These are phyloP conservation scores for Nigrospora oryzae DNA, from an alignment of 2,329 filamentous ascomycete species.

Conservation along the genomic window DNA sequence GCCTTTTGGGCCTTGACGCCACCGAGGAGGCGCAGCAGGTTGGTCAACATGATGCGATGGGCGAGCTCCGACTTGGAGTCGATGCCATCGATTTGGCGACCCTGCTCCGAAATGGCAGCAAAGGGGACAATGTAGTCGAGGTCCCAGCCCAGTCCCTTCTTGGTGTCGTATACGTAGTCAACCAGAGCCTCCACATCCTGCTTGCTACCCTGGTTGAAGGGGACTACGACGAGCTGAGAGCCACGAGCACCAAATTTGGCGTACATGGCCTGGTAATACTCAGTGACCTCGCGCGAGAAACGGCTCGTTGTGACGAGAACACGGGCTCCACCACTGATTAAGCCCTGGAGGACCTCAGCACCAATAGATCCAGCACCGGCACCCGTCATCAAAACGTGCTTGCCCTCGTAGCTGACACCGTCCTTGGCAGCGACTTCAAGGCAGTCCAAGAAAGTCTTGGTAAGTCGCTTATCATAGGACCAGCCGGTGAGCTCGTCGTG, in stretches of 20 bases:
- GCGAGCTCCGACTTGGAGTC: constrained; percentile 97
- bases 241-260: constrained; percentile 86
- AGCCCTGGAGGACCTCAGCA: constrained; percentile 88
- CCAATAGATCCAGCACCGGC: constrained; percentile 96
- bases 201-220: constrained; percentile 98
- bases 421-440: constrained; percentile 80
- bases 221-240: constrained; percentile 94
- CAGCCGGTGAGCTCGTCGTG: constrained; percentile 87
- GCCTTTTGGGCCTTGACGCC: constrained; percentile 87
- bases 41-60: constrained; percentile 98
- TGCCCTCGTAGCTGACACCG: constrained; percentile 87
- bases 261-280: constrained; percentile 99
- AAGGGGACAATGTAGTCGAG: constrained; percentile 94
- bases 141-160: constrained; percentile 97
- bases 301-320: constrained; percentile 94
- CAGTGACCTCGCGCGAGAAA: constrained; percentile 93
- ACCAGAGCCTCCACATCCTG: constrained; percentile 92
- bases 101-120: constrained; percentile 94
- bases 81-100: constrained; percentile 91
- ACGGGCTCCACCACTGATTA: constrained; percentile 94
- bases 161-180: constrained; percentile 92
- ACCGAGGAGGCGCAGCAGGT: constrained; percentile 84
- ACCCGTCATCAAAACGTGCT: constrained; percentile 96
- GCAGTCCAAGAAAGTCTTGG: constrained; percentile 84
- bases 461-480: constrained; percentile 99